phyloP scores from a whole-genome alignment of 805 yeast genomes.

The Clavispora phyllophila region DNA sequence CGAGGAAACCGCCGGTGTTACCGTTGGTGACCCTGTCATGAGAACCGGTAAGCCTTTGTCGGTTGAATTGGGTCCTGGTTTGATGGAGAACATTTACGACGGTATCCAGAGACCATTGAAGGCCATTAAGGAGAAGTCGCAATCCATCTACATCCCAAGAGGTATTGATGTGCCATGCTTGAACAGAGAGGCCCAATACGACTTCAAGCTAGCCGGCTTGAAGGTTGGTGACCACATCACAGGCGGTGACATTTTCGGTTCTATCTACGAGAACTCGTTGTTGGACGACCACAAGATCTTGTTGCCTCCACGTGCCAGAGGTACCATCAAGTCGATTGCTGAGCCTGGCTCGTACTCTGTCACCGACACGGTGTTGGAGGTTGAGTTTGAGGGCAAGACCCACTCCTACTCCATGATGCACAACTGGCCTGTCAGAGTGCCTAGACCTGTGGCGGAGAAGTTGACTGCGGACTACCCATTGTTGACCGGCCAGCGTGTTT shows the following conservation, averaged over 20 bases:
- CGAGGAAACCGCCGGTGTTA: slow-evolving; percentile 98
- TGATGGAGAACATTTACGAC: slow-evolving; percentile 98
- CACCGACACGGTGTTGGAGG: slow-evolving; percentile 85
- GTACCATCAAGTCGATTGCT: slow-evolving; percentile 89
- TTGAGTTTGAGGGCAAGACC: slow-evolving; percentile 88
- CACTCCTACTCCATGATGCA: slow-evolving; percentile 89
- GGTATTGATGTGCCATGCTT: slow-evolving; percentile 98
- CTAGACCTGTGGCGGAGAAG: slow-evolving; percentile 96
- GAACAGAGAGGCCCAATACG: slow-evolving; percentile 74
- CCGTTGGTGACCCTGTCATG: slow-evolving; percentile 97
- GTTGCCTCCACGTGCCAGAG: slow-evolving; percentile 97
- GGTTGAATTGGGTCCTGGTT: slow-evolving; percentile 98
- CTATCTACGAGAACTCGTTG: slow-evolving; percentile 89
- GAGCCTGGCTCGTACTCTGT: slow-evolving; percentile 86
- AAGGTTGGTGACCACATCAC: slow-evolving; percentile 96
- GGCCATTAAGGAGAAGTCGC: slow-evolving; percentile 80
- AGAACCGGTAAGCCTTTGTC: slow-evolving; percentile 99
- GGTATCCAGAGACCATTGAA: slow-evolving; percentile 99
- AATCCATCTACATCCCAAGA: slow-evolving; percentile 96
- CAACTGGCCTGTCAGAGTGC: slow-evolving; percentile 99
- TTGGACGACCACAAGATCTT: slow-evolving; percentile 89
- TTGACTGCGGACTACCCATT: slow-evolving; percentile 91
- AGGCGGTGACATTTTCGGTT: slow-evolving; percentile 97
- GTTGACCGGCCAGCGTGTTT: slow-evolving; percentile 97
- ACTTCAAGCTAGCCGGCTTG: slow-evolving; percentile 72